Evolutionary conservation across 495 filamentous ascomycete species (phyloP).

Genomic region (Neurospora sp.): DNA sequence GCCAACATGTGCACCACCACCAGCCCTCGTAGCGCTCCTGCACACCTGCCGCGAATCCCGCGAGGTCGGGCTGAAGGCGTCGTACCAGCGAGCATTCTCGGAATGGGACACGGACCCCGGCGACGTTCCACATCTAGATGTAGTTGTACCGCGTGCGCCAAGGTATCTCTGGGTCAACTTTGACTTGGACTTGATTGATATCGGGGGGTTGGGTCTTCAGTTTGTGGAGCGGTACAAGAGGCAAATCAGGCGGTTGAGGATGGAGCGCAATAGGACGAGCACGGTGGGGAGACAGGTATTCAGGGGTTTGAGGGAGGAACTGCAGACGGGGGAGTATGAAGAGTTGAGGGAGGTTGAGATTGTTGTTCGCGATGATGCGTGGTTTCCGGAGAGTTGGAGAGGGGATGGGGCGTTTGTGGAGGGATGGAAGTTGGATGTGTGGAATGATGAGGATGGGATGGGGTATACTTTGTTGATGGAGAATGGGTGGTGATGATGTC

Average conservation of each 20-base stretch:
- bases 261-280: neutral
- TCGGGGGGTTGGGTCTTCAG: neutral
- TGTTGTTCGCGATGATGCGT: neutral
- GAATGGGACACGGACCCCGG: neutral
- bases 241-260: neutral
- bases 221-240: neutral
- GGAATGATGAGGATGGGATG: neutral
- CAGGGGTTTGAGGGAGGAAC: neutral
- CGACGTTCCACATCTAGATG: neutral
- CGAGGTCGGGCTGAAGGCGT: neutral
- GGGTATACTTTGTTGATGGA: neutral
- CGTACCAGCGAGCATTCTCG: neutral
- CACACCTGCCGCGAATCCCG: neutral
- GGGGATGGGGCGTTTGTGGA: neutral
- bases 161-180: neutral
- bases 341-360: neutral
- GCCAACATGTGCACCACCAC: neutral
- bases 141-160: neutral
- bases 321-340: neutral
- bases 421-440: neutral
- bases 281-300: neutral
- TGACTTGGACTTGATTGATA: neutral
- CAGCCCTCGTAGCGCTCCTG: neutral
- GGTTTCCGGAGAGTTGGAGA: neutral
- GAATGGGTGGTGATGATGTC: neutral